Evolutionary conservation across 768 basidiomycete genomes (phyloP).

Genomic region (Russula dissimulans): DNA sequence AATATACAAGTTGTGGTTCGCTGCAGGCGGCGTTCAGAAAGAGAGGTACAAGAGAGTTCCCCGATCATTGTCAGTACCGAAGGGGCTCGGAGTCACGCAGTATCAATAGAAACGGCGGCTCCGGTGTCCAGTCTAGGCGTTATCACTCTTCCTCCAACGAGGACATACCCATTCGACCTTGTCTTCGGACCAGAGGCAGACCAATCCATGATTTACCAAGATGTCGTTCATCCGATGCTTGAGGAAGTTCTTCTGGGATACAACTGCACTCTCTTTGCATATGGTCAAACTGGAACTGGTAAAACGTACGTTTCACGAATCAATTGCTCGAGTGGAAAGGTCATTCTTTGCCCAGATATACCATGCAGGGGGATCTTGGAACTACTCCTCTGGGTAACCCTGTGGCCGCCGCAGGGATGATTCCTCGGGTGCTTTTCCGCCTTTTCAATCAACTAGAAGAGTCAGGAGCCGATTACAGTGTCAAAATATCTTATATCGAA

Average conservation of each 20-base stretch:
- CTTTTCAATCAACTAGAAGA: conserved; percentile 84
- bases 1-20: conserved; percentile 94
- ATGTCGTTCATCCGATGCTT: conserved; percentile 88
- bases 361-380: conserved; percentile 92
- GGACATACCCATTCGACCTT: conserved; percentile 89
- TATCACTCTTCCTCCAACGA: conserved; percentile 60
- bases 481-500: conserved; percentile 90
- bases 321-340: neutral
- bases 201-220: conserved; percentile 87
- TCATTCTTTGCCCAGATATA: conserved; percentile 46
- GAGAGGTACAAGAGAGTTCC: conserved; percentile 77
- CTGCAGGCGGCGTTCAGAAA: conserved; percentile 76
- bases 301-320: conserved; percentile 70
- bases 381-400: conserved; percentile 83
- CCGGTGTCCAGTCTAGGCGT: conserved; percentile 66
- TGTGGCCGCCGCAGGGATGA: conserved; percentile 86
- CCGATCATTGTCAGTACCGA: conserved; percentile 77
- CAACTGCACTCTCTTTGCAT: conserved; percentile 96
- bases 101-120: conserved; percentile 72
- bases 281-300: conserved; percentile 97
- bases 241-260: conserved; percentile 92
- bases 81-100: conserved; percentile 64
- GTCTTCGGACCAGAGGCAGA: conserved; percentile 97
- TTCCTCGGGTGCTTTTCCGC: conserved; percentile 86
- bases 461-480: conserved; percentile 71